Evolutionary conservation across 106 monocot species (phyloP), one percentile per base, ranked within the genome.

Genomic region (Allium fistulosum): DNA sequence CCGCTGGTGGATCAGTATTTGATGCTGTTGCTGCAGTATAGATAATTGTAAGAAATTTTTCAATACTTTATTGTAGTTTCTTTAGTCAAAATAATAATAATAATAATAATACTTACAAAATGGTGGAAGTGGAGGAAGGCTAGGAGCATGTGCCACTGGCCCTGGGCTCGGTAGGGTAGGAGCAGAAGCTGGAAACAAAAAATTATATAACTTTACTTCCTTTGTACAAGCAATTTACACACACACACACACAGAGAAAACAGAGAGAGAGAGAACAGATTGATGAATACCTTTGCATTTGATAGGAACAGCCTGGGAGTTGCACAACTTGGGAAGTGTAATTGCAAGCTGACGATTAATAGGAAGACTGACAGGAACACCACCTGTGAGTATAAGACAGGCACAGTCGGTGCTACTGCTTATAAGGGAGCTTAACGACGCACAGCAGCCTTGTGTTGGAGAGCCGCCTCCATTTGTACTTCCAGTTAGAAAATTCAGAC

Each of bases 331-430:
- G 8, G 92, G 83, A 8, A 97, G 76, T 5, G 86, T 72, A 69
- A 92, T 68, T 53, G 89, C 78, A 22, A 92, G 76, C 0, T 88
- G 75, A 8, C 79, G 79, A 69, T 89, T 97, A 49, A 92, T 78
- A 8, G 89, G 86, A 14, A 97, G 79, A 57, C 71, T 75, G 51
- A 95, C 53, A 0, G 96, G 96, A 2, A 97, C 92, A 37, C 80
- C 87, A 0, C 96, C 96, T 7, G 84, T 89, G n/a, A 97, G 72
- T 17, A 97, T 84, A 7, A 92, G 80, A 70, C 96, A 97, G 0
- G 81, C 78, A 62, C 96, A 97, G 13, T 82, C 83, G 9, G 74
- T 56, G 65, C 86, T 79, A 64, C 69, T 81, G 51, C 17, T 59
- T 48, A 97, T 45, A 17, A 97, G 62, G 13, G 69, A 66, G 4